Evolutionary conservation across 768 basidiomycete genomes (phyloP).

Genomic region (Amylocystis lapponica): DNA sequence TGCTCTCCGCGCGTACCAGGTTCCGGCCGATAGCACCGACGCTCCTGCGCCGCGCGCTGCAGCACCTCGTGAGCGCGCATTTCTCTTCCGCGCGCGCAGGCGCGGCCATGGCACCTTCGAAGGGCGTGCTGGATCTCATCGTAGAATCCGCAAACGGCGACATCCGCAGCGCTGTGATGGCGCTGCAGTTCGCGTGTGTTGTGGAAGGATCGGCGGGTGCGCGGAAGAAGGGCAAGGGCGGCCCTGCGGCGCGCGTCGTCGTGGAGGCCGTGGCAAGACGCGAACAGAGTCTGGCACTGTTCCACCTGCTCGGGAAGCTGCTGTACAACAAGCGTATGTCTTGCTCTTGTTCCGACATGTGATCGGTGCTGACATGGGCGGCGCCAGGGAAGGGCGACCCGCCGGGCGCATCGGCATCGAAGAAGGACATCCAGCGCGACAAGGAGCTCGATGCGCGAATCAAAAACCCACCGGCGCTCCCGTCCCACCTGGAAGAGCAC

Average conservation of each 20-base stretch:
- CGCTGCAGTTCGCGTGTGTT: slow-evolving; percentile 79
- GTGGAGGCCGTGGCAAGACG: slow-evolving; percentile 74
- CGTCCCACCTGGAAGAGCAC: slow-evolving; percentile 52
- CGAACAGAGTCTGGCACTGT: slow-evolving; percentile 83
- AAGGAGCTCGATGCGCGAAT: slow-evolving; percentile 50
- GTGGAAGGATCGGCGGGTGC: slow-evolving; percentile 22
- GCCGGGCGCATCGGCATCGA: slow-evolving; percentile 44
- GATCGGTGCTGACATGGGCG: slow-evolving; percentile 3
- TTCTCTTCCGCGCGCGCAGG: slow-evolving; percentile 31
- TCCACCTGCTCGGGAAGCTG: slow-evolving; percentile 90
- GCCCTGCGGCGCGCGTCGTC: slow-evolving; percentile 28
- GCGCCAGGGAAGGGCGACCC: slow-evolving; percentile 70
- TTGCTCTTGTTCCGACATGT: neutral
- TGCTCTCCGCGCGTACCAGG: slow-evolving; percentile 1
- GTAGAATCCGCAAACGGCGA: slow-evolving; percentile 84
- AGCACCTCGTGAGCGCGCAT: slow-evolving; percentile 46
- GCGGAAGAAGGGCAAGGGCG: slow-evolving; percentile 27
- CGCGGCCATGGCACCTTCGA: slow-evolving; percentile 38
- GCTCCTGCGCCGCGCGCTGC: slow-evolving; percentile 73
- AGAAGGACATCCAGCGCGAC: slow-evolving; percentile 60
- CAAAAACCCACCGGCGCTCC: slow-evolving; percentile 50
- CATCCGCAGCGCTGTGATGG: slow-evolving; percentile 90
- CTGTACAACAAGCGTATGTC: slow-evolving; percentile 89
- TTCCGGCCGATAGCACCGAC: slow-evolving; percentile 93
- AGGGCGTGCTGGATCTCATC: slow-evolving; percentile 68